A percentile compares a stretch with the other conserved stretches of the same genome.
phyloP scores from a whole-genome alignment of 2,329 filamentous ascomycete genomes.

The Cytospora mali region DNA sequence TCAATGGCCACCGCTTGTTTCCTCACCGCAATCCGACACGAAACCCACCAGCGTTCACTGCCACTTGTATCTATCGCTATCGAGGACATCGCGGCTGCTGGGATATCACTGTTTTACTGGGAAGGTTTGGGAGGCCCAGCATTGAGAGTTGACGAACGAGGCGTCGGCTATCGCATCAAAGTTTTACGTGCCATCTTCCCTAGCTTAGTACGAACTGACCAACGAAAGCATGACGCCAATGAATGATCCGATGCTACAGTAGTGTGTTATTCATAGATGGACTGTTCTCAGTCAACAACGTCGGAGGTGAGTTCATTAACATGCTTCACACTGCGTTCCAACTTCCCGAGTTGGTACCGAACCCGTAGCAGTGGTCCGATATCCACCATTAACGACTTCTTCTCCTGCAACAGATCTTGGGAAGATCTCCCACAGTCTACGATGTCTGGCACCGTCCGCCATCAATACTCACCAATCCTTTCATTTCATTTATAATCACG shows the following conservation, averaged over 20 bases:
- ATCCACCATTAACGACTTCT: slow-evolving; percentile 5
- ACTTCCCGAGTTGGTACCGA: slow-evolving; percentile 8
- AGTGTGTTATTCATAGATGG: background rate
- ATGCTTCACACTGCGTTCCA: background rate
- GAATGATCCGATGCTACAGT: background rate
- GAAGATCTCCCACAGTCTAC: background rate
- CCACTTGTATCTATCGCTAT: background rate
- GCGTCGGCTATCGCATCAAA: background rate
- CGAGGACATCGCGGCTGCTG: slow-evolving; percentile 5
- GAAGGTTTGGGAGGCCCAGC: background rate
- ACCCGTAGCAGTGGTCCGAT: slow-evolving; percentile 17
- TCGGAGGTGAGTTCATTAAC: background rate
- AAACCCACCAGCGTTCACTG: background rate
- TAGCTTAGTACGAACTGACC: background rate
- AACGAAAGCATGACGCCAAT: background rate
- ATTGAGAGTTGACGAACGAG: background rate
- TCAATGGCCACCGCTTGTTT: slow-evolving; percentile 6
- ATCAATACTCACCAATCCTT: background rate
- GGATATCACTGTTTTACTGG: background rate
- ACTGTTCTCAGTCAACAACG: background rate
- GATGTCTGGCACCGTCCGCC: slow-evolving; percentile 7
- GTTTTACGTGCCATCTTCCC: background rate
- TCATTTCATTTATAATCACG: background rate
- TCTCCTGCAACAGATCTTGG: slow-evolving; percentile 8
- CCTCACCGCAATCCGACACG: slow-evolving; percentile 15